phyloP scores from a whole-genome alignment of 148 eudicot species.

The Rhododendron simsii region DNA sequence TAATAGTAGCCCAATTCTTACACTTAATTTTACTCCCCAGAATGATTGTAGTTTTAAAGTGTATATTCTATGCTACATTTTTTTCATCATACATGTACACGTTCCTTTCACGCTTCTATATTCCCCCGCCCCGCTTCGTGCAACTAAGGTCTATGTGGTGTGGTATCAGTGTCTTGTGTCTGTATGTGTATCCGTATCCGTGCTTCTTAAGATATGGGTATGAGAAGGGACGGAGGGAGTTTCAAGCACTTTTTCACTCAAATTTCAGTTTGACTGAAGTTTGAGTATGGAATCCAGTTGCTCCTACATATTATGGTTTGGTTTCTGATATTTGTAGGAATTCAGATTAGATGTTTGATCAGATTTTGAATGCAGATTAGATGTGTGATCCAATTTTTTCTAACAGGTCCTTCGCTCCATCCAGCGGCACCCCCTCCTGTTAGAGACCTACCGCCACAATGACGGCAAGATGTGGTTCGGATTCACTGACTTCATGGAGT shows the following conservation, averaged over 20 bases:
- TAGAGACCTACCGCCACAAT: constrained; percentile 63
- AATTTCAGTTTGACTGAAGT: not conserved
- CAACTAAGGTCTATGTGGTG: not conserved
- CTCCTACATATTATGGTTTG: not conserved
- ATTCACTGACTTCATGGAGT: constrained; percentile 69
- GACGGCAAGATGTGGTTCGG: constrained; percentile 84
- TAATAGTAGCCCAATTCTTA: not conserved
- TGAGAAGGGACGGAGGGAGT: not conserved
- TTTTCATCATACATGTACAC: not conserved
- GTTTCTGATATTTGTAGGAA: not conserved
- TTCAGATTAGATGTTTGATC: not conserved
- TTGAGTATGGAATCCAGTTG: not conserved
- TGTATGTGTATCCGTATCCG: not conserved
- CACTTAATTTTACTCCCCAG: not conserved
- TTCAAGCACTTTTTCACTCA: not conserved
- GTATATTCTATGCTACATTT: not conserved
- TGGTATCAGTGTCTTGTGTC: not conserved
- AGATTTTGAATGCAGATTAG: not conserved
- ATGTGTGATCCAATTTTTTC: not conserved
- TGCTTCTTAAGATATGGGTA: not conserved
- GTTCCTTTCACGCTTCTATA: not conserved
- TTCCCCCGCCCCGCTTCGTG: not conserved
- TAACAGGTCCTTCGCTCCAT: constrained; percentile 35
- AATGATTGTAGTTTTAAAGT: not conserved
- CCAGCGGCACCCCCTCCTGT: constrained; percentile 59